phyloP scores from a whole-genome alignment of 257 asterid genomes.

The Scutellaria barbata region DNA sequence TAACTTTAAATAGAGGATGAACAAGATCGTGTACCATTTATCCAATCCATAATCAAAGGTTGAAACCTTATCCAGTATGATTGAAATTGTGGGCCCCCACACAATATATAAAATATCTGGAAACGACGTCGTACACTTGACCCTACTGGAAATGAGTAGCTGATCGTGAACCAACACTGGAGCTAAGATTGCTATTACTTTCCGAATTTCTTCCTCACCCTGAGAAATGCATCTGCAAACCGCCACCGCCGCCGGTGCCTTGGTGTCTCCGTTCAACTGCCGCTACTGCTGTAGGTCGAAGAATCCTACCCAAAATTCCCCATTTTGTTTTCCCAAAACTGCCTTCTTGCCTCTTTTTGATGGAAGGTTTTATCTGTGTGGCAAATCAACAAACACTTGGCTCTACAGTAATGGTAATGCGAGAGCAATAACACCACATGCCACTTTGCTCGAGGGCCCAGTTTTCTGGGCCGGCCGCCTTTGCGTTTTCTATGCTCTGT shows the following conservation, averaged over 20 bases:
- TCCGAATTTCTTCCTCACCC: not conserved
- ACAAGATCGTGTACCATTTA: not conserved
- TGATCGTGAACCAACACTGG: not conserved
- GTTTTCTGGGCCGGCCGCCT: conserved; percentile 93
- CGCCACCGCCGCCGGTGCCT: conserved; percentile 32
- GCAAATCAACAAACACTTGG: conserved; percentile 42
- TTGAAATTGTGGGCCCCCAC: not conserved
- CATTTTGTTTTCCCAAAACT: conserved; percentile 48
- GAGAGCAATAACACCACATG: conserved; percentile 37
- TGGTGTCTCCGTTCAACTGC: conserved; percentile 1
- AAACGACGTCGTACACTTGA: conserved; percentile 26
- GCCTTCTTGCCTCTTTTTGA: conserved; percentile 60
- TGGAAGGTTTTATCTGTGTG: conserved; percentile 43
- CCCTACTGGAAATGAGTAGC: not conserved
- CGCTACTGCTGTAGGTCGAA: conserved; percentile 40
- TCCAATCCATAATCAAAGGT: not conserved
- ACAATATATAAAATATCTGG: not conserved
- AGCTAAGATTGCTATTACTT: not conserved
- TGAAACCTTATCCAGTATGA: conserved; percentile 32
- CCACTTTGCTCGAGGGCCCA: conserved; percentile 75
- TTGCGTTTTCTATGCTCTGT: conserved; percentile 77
- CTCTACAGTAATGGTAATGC: conserved; percentile 16
- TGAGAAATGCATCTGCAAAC: conserved; percentile 63
- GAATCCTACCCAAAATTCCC: conserved; percentile 40
- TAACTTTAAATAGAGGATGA: no score